phyloP scores from a whole-genome alignment of 129 eudicot species.

The Centrapalus pauciflorus region DNA sequence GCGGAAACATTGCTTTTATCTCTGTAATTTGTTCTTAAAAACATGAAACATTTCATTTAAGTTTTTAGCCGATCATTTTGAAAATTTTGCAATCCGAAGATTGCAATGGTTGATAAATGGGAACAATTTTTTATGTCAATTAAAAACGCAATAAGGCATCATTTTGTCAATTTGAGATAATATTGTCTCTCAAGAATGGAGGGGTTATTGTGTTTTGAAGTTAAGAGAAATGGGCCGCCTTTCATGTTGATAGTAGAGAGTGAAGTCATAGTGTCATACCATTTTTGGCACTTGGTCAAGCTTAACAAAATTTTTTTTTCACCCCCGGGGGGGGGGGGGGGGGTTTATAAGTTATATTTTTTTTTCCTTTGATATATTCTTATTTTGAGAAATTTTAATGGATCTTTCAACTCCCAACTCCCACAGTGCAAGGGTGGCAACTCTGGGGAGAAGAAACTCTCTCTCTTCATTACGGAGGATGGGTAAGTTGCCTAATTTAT shows the following conservation, averaged over 20 bases:
- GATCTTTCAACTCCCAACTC: background rate
- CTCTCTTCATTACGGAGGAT: constrained; percentile 45
- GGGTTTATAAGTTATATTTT: background rate
- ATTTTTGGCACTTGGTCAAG: background rate
- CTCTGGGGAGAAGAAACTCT: constrained; percentile 44
- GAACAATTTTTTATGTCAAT: background rate
- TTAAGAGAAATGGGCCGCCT: too few species aligned
- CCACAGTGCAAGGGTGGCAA: constrained; percentile 72
- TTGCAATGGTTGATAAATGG: background rate
- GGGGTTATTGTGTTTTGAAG: too few species aligned
- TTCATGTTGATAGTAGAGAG: too few species aligned
- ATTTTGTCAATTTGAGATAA: background rate
- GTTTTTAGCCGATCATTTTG: constrained; percentile 1
- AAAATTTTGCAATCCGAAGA: background rate
- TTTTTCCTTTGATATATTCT: background rate
- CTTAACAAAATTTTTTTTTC: too few species aligned
- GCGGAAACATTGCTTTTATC: constrained; percentile 15
- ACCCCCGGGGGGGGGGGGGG: too few species aligned
- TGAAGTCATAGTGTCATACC: too few species aligned
- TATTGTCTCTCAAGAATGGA: background rate
- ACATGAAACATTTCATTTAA: background rate
- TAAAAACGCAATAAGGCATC: background rate
- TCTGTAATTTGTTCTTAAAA: background rate
- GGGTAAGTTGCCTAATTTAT: constrained; percentile 37
- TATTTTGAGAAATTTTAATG: background rate